A percentile compares a stretch with the other conserved stretches of the same genome.
These are phyloP conservation scores for Saprolegnia parasitica DNA, from an alignment of 352 stramenopile genomes.

Conservation along the genomic window DNA sequence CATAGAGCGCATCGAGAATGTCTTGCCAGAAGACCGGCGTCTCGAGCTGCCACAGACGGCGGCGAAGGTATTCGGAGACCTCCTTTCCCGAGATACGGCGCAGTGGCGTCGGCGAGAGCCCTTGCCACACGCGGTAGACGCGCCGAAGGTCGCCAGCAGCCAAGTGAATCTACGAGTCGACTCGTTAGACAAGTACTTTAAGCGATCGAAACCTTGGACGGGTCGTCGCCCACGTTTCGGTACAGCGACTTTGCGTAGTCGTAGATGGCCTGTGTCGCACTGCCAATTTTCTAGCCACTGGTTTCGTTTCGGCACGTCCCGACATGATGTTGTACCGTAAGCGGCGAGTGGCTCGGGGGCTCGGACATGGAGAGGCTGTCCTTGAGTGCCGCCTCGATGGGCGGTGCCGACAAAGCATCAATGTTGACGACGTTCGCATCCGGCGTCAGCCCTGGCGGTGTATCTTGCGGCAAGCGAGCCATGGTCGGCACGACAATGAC, in stretches of 20 bases:
- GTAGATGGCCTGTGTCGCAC: neutral
- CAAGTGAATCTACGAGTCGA: slow-evolving; percentile 6
- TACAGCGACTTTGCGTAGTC: neutral
- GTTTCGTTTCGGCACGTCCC: neutral
- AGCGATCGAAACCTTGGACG: neutral
- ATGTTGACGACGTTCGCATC: neutral
- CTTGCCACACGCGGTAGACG: slow-evolving; percentile 22
- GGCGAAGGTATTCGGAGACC: neutral
- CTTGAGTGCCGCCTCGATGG: slow-evolving; percentile 9
- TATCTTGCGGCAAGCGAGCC: neutral
- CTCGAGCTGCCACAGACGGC: slow-evolving; percentile 2
- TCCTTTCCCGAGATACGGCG: slow-evolving; percentile 7
- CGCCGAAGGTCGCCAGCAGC: slow-evolving; percentile 10
- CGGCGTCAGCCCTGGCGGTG: neutral
- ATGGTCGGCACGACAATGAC: slow-evolving; percentile 2
- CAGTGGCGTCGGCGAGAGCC: neutral
- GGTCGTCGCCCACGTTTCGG: neutral
- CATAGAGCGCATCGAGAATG: slow-evolving; percentile 11
- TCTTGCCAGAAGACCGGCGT: slow-evolving; percentile 1
- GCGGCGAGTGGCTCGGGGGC: neutral
- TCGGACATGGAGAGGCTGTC: slow-evolving; percentile 6
- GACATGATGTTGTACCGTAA: neutral
- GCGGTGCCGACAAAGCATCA: neutral
- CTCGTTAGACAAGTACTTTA: neutral
- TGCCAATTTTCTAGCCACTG: slow-evolving; percentile 6